phyloP scores from a whole-genome alignment of 1,284 basidiomycete species.

The Moniliophthora roreri region DNA sequence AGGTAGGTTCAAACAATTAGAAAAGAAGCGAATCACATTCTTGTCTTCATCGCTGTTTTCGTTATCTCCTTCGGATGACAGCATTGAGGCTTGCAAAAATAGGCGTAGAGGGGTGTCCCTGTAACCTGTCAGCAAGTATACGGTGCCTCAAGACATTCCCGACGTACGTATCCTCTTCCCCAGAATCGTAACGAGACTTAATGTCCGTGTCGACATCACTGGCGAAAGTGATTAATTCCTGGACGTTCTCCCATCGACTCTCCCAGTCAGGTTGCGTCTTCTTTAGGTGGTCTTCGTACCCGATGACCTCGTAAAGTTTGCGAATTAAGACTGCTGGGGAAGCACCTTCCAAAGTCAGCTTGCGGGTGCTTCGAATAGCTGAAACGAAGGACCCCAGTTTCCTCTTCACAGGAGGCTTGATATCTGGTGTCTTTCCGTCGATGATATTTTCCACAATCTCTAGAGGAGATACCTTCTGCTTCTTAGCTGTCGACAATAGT shows the following conservation, averaged over 20 bases:
- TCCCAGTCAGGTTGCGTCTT: constrained; percentile 75
- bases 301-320: constrained; percentile 55
- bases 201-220: constrained; percentile 44
- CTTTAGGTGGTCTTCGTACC: constrained; percentile 72
- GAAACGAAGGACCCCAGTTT: constrained; percentile 64
- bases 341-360: constrained; percentile 56
- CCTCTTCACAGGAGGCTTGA: constrained; percentile 65
- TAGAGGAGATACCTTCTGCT: constrained; percentile 55
- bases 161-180: constrained; percentile 1
- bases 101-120: constrained; percentile 71
- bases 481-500: constrained; percentile 54
- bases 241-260: constrained; percentile 83
- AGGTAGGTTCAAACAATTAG: constrained; percentile 1
- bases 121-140: not conserved
- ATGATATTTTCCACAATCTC: constrained; percentile 62
- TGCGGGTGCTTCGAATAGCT: constrained; percentile 53
- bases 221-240: constrained; percentile 79
- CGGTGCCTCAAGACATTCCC: not conserved
- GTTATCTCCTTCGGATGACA: constrained; percentile 79
- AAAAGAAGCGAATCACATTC: constrained; percentile 39
- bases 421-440: constrained; percentile 57
- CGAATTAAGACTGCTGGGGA: constrained; percentile 70
- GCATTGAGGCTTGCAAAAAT: constrained; percentile 84
- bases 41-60: constrained; percentile 57
- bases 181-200: constrained; percentile 5